Base-by-base conservation (phyloP, 768 basidiomycete species). In the Tricholoma saponaceum region DNA sequence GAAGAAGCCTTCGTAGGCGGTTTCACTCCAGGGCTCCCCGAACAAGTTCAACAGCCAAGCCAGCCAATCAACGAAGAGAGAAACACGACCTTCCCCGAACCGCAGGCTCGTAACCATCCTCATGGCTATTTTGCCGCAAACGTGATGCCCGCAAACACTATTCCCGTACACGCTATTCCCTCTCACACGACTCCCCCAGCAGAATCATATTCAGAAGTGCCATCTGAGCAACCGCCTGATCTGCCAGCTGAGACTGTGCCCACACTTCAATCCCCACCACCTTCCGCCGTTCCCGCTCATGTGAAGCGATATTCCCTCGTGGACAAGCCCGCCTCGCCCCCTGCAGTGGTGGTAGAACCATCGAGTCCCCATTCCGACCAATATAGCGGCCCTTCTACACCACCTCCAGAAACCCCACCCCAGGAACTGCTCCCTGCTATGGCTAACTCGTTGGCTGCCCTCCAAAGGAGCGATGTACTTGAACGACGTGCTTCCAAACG, bases 401-500 rank as follows among this genome's bases (percentile, higher is more conserved):
- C 77, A 47, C 74, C 73, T 28, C 70, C 68, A 28, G 67, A 67
- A 28, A 70, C 74, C 20, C 74, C 80, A 7, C 74, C 77, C 18
- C 67, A 72, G 1, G 73, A 75, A 22, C 68, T 73, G 25, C 69
- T 75, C 12, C 87, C 89, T 35, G 87, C 83, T 0, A 83, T 91
- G 23, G 90, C 89, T 52, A 83, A 84, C 65, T 89, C 92, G 5
- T 80, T 98, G 9, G 93, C 92, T 6, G 94, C 94, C 7, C 79
- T 99, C 47, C 89, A 95, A 72, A 86, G 89, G 65, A 86, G 83
- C 52, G 94, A 95, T 62, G 81, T 85, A 0, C 81, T 98, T 37
- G 92, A 95, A 64, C 84, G 96, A 20, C 81, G 96, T 47, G 96
- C 96, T 16, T 95, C 92, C 20, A 98, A 98, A 69, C 90, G 97